Evolutionary conservation across 805 yeast genomes (phyloP).

Genomic region (Naumovozyma castellii): DNA sequence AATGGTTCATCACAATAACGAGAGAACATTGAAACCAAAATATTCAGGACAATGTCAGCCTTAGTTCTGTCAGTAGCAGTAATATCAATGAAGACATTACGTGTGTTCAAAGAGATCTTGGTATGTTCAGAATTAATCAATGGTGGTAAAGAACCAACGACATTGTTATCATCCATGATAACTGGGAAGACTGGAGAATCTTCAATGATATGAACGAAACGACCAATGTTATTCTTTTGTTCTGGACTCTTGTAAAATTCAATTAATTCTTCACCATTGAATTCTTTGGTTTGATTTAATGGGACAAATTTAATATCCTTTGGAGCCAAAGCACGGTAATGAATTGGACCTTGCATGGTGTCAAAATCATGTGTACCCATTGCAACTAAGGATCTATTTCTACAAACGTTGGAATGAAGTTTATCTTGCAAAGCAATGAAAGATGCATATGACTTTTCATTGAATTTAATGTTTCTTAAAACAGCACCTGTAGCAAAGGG

Average conservation of each 20-base stretch:
- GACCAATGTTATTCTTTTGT: conserved; percentile 81
- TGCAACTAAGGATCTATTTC: conserved; percentile 95
- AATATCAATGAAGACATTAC: conserved; percentile 81
- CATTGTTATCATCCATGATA: conserved; percentile 64
- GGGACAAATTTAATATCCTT: conserved; percentile 67
- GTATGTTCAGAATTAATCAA: conserved; percentile 88
- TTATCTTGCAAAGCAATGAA: conserved; percentile 95
- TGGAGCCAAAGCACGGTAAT: conserved; percentile 79
- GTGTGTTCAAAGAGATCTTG: conserved; percentile 77
- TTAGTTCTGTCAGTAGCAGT: conserved; percentile 95
- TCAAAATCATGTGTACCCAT: conserved; percentile 97
- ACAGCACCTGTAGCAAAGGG: conserved; percentile 96
- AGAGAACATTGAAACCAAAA: conserved; percentile 91
- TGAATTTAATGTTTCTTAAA: conserved; percentile 72
- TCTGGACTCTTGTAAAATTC: conserved; percentile 65
- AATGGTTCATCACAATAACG: conserved; percentile 75
- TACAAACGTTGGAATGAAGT: conserved; percentile 87
- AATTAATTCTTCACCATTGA: conserved; percentile 72
- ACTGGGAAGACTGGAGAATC: conserved; percentile 88
- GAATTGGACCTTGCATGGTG: conserved; percentile 69
- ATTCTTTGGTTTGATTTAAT: conserved; percentile 55
- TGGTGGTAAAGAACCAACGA: conserved; percentile 91
- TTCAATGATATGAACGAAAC: conserved; percentile 77
- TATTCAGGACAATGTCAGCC: conserved; percentile 85
- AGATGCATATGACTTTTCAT: conserved; percentile 80